Evolutionary conservation across 441 rosid genomes (phyloP).

Genomic region (Populus hybrid): DNA sequence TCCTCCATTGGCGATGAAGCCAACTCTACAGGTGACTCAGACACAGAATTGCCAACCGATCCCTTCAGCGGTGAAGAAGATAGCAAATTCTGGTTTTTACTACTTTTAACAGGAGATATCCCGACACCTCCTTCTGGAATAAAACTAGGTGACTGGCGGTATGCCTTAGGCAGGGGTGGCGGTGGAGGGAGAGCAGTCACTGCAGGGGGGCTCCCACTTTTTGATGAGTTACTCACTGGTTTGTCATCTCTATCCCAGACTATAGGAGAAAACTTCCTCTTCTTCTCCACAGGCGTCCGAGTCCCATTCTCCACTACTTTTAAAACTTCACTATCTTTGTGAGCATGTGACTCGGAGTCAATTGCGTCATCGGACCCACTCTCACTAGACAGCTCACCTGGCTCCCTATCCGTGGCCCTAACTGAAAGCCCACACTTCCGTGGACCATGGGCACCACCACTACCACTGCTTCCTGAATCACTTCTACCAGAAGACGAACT

Average conservation of each 20-base stretch:
- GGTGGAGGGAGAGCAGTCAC: conserved; percentile 53
- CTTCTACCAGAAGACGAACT: conserved; percentile 53
- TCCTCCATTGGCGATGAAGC: conserved; percentile 43
- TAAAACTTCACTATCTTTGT: conserved; percentile 37
- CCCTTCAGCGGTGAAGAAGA: conserved; percentile 33
- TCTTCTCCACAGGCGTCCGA: conserved; percentile 50
- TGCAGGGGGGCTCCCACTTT: conserved; percentile 34
- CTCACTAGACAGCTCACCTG: conserved; percentile 98
- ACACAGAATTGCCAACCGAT: conserved; percentile 16
- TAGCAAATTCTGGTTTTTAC: conserved; percentile 23
- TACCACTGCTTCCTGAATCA: conserved; percentile 54
- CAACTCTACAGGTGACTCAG: conserved; percentile 35
- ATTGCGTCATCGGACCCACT: conserved; percentile 88
- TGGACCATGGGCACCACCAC: conserved; percentile 37
- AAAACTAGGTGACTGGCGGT: conserved; percentile 40
- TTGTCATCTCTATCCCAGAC: conserved; percentile 93
- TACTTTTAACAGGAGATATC: conserved; percentile 37
- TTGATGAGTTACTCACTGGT: conserved; percentile 34
- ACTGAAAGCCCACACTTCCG: conserved; percentile 33
- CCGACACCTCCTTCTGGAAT: conserved; percentile 35
- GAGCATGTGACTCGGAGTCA: conserved; percentile 44
- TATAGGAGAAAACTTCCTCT: conserved; percentile 94
- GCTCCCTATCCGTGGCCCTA: conserved; percentile 73
- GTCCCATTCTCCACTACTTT: conserved; percentile 10
- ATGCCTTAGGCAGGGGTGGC: conserved; percentile 48